Percentiles rank a stretch among this genome's conserved stretches.
Evolutionary conservation across 164 flowering plant genomes (phyloP).

Genomic region (Vitis amurensis): DNA sequence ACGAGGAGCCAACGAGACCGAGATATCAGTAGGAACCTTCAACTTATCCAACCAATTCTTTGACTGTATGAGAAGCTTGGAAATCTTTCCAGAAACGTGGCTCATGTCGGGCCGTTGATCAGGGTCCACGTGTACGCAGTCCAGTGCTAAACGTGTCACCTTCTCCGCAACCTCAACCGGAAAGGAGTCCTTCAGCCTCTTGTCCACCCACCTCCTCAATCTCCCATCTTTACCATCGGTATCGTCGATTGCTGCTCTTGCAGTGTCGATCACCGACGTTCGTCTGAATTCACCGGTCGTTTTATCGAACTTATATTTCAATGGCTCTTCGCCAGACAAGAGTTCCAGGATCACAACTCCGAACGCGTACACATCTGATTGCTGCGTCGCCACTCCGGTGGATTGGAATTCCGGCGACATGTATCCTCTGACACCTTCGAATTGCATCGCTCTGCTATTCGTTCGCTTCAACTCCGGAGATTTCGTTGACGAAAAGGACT

Average conservation of each 20-base stretch:
- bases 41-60: conserved; percentile 45
- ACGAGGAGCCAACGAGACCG: conserved; percentile 59
- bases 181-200: conserved; percentile 63
- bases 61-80: conserved; percentile 58
- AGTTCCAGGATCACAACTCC: conserved; percentile 79
- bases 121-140: conserved; percentile 66
- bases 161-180: conserved; percentile 68
- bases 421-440: conserved; percentile 70
- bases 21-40: conserved; percentile 36
- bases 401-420: conserved; percentile 75
- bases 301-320: conserved; percentile 48
- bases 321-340: conserved; percentile 65
- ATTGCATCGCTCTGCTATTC: conserved; percentile 21
- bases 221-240: conserved; percentile 29
- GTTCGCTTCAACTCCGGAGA: conserved; percentile 7
- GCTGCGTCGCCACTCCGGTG: conserved; percentile 53
- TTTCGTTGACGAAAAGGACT: neutral
- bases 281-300: conserved; percentile 27
- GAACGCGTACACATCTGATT: conserved; percentile 76
- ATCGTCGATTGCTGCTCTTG: conserved; percentile 37
- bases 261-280: conserved; percentile 54
- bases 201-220: conserved; percentile 72
- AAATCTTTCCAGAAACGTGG: conserved; percentile 68
- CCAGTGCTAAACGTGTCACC: conserved; percentile 57
- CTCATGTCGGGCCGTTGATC: conserved; percentile 66